Evolutionary conservation across 306 rosid species (phyloP).

Genomic region (Nissolia schottii): DNA sequence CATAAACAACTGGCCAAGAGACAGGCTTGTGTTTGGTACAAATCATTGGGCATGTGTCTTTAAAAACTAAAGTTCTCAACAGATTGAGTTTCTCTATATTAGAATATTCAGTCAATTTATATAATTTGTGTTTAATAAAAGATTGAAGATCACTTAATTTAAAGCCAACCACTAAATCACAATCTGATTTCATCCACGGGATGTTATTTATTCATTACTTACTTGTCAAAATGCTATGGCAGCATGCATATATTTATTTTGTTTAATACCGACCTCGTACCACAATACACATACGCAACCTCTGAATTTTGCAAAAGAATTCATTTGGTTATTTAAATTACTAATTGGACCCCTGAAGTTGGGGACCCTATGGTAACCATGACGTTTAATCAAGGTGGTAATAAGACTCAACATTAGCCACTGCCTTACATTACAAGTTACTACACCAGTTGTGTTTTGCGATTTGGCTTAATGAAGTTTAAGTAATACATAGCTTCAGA

Average conservation of each 20-base stretch:
- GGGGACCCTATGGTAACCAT: conserved; percentile 19
- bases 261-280: conserved; percentile 43
- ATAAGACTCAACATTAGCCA: background rate
- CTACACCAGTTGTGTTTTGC: conserved; percentile 20
- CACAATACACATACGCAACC: background rate
- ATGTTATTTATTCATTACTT: conserved; percentile 1
- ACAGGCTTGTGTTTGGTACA: conserved; percentile 27
- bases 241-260: background rate
- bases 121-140: background rate
- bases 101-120: background rate
- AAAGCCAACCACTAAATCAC: conserved; percentile 22
- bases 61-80: background rate
- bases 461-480: conserved; percentile 29
- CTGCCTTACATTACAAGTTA: conserved; percentile 18
- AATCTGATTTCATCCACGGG: conserved; percentile 30
- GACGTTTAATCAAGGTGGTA: conserved; percentile 15
- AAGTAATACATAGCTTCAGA: conserved; percentile 25
- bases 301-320: conserved; percentile 8
- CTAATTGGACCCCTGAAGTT: conserved; percentile 19
- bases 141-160: conserved; percentile 16
- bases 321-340: conserved; percentile 11
- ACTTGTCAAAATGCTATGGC: background rate
- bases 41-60: background rate
- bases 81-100: background rate
- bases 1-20: conserved; percentile 30